phyloP scores from a whole-genome alignment of 176 grass and related monocot species.

The Elaeis guineensis region DNA sequence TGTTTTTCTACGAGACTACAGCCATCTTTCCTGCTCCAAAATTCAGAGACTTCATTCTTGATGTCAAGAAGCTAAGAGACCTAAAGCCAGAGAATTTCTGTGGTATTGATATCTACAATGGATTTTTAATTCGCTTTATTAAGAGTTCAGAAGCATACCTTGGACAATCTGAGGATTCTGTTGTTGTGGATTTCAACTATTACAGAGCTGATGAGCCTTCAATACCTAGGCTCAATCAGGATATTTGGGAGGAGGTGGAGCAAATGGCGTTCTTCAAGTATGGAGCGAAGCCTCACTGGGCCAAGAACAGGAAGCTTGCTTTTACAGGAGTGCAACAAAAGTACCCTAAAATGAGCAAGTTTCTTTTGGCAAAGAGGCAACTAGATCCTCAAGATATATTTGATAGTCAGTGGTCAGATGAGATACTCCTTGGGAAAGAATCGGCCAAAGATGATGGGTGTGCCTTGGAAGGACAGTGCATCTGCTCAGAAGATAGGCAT shows the following conservation, averaged over 20 bases:
- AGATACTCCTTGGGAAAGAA: conserved; percentile 20
- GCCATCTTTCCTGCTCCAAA: conserved; percentile 46
- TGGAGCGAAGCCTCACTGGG: conserved; percentile 67
- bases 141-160: conserved; percentile 44
- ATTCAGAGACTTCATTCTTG: conserved; percentile 52
- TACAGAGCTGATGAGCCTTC: conserved; percentile 46
- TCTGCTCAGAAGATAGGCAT: conserved; percentile 59
- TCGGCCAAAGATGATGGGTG: conserved; percentile 34
- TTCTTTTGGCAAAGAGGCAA: conserved; percentile 32
- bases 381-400: conserved; percentile 56
- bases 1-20: conserved; percentile 87
- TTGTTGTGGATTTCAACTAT: conserved; percentile 90
- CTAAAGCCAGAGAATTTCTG: conserved; percentile 35
- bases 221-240: conserved; percentile 43
- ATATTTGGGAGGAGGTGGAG: conserved; percentile 89
- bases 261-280: conserved; percentile 85
- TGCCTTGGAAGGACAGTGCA: conserved; percentile 69
- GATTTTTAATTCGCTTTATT: conserved; percentile 54
- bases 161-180: conserved; percentile 60
- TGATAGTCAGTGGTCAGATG: conserved; percentile 52
- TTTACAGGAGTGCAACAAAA: conserved; percentile 45
- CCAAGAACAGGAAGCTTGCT: conserved; percentile 63
- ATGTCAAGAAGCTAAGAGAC: conserved; percentile 67
- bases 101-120: conserved; percentile 75
- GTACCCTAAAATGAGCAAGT: conserved; percentile 41